phyloP scores from a whole-genome alignment of 2,329 filamentous ascomycete species.

The Herpotrichia juniperi region DNA sequence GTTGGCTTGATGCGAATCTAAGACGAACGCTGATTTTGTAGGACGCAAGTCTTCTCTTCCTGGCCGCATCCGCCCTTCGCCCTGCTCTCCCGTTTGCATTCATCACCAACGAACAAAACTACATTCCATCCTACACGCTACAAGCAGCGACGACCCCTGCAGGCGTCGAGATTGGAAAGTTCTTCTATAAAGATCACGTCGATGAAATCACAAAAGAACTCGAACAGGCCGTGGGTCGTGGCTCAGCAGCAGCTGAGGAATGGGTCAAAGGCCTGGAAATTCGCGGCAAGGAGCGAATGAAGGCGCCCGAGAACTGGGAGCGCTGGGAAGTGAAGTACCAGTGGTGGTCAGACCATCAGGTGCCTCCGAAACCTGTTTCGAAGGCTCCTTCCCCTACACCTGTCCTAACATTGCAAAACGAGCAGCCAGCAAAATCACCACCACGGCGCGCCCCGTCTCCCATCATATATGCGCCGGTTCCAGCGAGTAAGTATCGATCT shows the following conservation, averaged over 20 bases:
- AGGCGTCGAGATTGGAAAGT: slow-evolving; percentile 64
- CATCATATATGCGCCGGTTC: slow-evolving; percentile 39
- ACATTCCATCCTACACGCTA: slow-evolving; percentile 63
- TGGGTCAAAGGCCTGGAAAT: slow-evolving; percentile 78
- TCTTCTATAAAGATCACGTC: slow-evolving; percentile 69
- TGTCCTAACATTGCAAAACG: slow-evolving; percentile 22
- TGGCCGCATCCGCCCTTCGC: slow-evolving; percentile 65
- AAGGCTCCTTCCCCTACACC: slow-evolving; percentile 22
- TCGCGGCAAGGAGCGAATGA: slow-evolving; percentile 65
- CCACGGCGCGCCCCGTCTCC: slow-evolving; percentile 32
- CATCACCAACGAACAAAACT: slow-evolving; percentile 65
- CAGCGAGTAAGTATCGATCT: slow-evolving; percentile 41
- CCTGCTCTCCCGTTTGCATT: slow-evolving; percentile 74
- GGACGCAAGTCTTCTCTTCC: slow-evolving; percentile 74
- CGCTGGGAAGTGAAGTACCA: slow-evolving; percentile 66
- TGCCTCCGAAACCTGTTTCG: slow-evolving; percentile 18
- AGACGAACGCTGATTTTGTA: slow-evolving; percentile 45
- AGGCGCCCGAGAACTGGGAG: slow-evolving; percentile 73
- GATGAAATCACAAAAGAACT: slow-evolving; percentile 68
- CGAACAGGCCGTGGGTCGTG: slow-evolving; percentile 67
- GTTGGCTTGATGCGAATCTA: slow-evolving; percentile 7
- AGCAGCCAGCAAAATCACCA: slow-evolving; percentile 30
- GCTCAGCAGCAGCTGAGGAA: slow-evolving; percentile 72
- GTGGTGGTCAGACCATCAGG: slow-evolving; percentile 26
- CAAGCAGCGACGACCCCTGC: slow-evolving; percentile 57